phyloP scores from a whole-genome alignment of 106 monocot genomes.

The Acorus gramineus region DNA sequence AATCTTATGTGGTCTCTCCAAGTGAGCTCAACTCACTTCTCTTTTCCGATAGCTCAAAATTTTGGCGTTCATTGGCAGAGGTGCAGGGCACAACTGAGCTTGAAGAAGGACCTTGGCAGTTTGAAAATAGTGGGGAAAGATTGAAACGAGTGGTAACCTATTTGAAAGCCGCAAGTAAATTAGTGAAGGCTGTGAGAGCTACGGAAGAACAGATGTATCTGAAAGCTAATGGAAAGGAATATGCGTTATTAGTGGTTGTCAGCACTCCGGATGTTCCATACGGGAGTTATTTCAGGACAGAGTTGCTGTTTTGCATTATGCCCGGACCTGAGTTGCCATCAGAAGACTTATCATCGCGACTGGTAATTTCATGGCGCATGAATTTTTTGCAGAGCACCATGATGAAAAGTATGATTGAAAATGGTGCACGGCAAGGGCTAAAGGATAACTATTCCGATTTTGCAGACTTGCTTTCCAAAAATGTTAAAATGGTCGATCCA shows the following conservation, averaged over 20 bases:
- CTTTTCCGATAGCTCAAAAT: conserved; percentile 60
- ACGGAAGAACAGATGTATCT: conserved; percentile 72
- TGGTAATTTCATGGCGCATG: conserved; percentile 60
- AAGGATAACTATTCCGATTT: conserved; percentile 43
- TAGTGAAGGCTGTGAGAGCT: conserved; percentile 72
- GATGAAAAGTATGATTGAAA: conserved; percentile 92
- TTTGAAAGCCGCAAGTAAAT: conserved; percentile 63
- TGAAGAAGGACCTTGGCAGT: conserved; percentile 38
- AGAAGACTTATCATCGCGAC: conserved; percentile 39
- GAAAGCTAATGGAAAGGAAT: conserved; percentile 67
- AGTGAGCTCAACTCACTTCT: conserved; percentile 47
- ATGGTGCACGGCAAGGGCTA: conserved; percentile 71
- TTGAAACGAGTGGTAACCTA: conserved; percentile 59
- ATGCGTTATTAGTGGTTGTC: conserved; percentile 58
- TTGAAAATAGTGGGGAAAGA: conserved; percentile 23
- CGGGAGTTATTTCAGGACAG: conserved; percentile 61
- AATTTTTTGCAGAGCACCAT: conserved; percentile 88
- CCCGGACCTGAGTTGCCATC: conserved; percentile 48
- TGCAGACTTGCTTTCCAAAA: conserved; percentile 39
- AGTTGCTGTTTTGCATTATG: conserved; percentile 60
- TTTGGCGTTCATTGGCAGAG: conserved; percentile 40
- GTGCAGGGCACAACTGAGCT: conserved; percentile 50
- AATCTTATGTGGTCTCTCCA: conserved; percentile 45
- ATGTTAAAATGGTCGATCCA: conserved; percentile 40
- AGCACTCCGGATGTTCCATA: conserved; percentile 87